Evolutionary conservation across 23 red algal genomes (phyloP).

Genomic region (Gracilariopsis chorda): DNA sequence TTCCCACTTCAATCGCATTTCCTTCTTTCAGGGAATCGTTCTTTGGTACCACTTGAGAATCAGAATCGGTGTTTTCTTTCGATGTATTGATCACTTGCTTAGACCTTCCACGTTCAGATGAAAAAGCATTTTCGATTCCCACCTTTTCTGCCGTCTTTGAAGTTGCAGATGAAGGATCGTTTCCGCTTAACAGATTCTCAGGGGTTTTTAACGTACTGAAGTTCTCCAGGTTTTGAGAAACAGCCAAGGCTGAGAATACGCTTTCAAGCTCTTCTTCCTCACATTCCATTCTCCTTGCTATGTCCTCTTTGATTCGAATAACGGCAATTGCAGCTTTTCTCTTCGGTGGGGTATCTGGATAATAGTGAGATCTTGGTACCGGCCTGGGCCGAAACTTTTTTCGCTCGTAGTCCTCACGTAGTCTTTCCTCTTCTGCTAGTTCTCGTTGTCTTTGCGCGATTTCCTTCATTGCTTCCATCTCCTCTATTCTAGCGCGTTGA

Average conservation of each 20-base stretch:
- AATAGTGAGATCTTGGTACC: slow-evolving; percentile 10
- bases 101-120: background rate
- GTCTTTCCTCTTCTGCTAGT: background rate
- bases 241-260: background rate
- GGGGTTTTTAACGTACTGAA: background rate
- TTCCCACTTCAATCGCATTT: background rate
- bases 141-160: background rate
- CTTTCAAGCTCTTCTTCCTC: background rate
- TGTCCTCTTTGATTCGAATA: background rate
- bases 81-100: background rate
- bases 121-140: background rate
- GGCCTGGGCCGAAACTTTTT: slow-evolving; percentile 4
- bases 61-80: no score
- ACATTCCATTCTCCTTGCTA: background rate
- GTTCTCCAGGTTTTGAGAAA: background rate
- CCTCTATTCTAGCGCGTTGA: slow-evolving; percentile 2
- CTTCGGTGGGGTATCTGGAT: background rate
- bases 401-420: slow-evolving; percentile 5
- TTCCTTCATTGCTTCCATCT: background rate
- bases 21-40: no score
- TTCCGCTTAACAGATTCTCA: background rate
- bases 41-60: no score
- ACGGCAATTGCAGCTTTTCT: background rate
- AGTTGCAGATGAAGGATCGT: background rate
- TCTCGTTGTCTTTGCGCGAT: background rate